These are phyloP conservation scores for Aureobasidium vineae DNA, from an alignment of 2,329 filamentous ascomycete species.

Conservation along the genomic window DNA sequence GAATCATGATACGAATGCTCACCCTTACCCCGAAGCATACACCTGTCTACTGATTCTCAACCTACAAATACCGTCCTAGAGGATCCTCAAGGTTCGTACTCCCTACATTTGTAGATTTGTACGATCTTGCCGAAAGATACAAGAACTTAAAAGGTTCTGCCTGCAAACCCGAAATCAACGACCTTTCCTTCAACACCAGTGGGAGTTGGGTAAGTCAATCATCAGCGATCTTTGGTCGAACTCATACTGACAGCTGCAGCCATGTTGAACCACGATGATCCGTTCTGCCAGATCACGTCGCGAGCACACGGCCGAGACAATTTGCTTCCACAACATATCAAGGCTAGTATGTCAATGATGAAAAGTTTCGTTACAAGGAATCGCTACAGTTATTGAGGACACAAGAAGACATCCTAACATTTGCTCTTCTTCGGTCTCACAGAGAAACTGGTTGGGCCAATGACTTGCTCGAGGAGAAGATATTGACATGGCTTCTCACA, in stretches of 20 bases:
- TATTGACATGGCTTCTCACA: background rate
- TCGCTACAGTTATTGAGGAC: background rate
- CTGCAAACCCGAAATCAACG: background rate
- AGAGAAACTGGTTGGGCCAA: background rate
- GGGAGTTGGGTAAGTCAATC: background rate
- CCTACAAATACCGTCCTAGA: background rate
- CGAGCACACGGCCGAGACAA: background rate
- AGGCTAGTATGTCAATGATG: no score
- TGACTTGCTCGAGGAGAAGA: background rate
- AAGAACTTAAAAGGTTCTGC: background rate
- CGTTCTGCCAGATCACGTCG: background rate
- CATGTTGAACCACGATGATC: no score
- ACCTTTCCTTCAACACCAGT: no score
- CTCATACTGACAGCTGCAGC: background rate
- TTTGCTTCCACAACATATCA: no score
- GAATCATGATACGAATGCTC: no score
- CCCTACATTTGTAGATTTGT: no score
- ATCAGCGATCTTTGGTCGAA: no score
- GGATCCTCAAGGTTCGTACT: no score
- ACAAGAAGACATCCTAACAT: background rate
- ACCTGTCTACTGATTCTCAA: background rate
- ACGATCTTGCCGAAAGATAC: background rate
- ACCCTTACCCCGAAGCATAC: no score
- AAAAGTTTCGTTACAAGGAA: background rate
- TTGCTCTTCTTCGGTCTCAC: background rate